Evolutionary conservation across 306 rosid species (phyloP).

Genomic region (Prunus mume): DNA sequence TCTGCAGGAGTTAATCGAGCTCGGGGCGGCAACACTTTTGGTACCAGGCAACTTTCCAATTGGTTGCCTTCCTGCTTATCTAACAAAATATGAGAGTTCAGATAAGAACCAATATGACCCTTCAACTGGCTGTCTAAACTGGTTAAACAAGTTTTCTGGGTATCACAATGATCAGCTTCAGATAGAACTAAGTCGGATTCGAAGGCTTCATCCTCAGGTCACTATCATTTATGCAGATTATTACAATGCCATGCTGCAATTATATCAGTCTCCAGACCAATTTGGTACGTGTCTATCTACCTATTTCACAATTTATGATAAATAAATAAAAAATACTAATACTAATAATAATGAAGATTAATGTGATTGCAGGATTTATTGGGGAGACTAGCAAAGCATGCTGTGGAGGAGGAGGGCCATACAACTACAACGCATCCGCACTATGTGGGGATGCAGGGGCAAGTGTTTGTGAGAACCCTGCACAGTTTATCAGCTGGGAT

Average conservation of each 20-base stretch:
- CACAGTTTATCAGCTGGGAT: constrained; percentile 7
- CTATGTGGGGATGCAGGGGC: background rate
- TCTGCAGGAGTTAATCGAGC: constrained; percentile 7
- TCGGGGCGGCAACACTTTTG: background rate
- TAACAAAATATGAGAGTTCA: background rate
- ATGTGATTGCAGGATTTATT: background rate
- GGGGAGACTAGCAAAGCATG: constrained; percentile 1
- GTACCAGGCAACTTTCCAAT: constrained; percentile 1
- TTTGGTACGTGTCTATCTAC: background rate
- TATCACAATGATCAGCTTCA: constrained; percentile 8
- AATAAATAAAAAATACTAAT: background rate
- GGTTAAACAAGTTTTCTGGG: constrained; percentile 8
- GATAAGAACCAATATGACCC: background rate
- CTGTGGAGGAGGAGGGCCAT: constrained; percentile 17
- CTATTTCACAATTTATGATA: background rate
- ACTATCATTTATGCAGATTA: constrained; percentile 5
- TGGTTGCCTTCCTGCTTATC: background rate
- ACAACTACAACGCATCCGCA: constrained; percentile 14
- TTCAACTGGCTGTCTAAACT: background rate
- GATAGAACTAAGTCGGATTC: background rate
- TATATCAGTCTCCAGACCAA: background rate
- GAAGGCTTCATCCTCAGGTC: constrained; percentile 11
- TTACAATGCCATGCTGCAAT: background rate
- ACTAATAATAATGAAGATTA: background rate
- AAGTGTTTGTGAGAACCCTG: constrained; percentile 7